Evolutionary conservation across 1,284 basidiomycete genomes (phyloP).

Genomic region (Hemileccinum hortonii): DNA sequence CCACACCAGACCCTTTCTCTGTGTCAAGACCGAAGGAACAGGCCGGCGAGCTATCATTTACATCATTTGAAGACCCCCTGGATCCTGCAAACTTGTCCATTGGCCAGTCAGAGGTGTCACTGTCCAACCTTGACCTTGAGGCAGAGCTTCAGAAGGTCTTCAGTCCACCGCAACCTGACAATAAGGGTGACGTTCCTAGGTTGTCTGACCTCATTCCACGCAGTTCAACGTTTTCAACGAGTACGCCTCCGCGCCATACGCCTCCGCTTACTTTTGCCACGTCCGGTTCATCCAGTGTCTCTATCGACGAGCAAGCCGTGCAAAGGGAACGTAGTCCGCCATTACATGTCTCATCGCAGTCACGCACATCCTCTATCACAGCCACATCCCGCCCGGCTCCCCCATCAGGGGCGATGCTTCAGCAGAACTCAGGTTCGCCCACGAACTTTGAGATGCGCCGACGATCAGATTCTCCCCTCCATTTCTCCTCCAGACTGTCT

Average conservation of each 20-base stretch:
- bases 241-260: constrained; percentile 25
- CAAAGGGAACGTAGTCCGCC: constrained; percentile 8
- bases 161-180: constrained; percentile 10
- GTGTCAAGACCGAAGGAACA: constrained; percentile 30
- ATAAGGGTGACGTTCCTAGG: constrained; percentile 11
- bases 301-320: constrained; percentile 7
- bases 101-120: constrained; percentile 33
- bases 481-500: constrained; percentile 14
- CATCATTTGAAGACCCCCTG: constrained; percentile 33
- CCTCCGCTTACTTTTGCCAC: constrained; percentile 21
- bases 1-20: constrained; percentile 25
- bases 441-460: constrained; percentile 10
- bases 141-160: constrained; percentile 30
- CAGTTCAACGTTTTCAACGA: constrained; percentile 26
- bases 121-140: constrained; percentile 32
- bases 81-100: constrained; percentile 38
- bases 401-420: constrained; percentile 11
- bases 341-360: constrained; percentile 3
- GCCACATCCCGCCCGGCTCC: constrained; percentile 8
- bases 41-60: constrained; percentile 37
- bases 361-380: not conserved
- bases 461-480: constrained; percentile 26
- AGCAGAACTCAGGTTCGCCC: constrained; percentile 17
- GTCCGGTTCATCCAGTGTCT: constrained; percentile 18
- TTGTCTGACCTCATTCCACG: constrained; percentile 25